phyloP scores from a whole-genome alignment of 805 yeast species.

The Ogataea pignaliae region DNA sequence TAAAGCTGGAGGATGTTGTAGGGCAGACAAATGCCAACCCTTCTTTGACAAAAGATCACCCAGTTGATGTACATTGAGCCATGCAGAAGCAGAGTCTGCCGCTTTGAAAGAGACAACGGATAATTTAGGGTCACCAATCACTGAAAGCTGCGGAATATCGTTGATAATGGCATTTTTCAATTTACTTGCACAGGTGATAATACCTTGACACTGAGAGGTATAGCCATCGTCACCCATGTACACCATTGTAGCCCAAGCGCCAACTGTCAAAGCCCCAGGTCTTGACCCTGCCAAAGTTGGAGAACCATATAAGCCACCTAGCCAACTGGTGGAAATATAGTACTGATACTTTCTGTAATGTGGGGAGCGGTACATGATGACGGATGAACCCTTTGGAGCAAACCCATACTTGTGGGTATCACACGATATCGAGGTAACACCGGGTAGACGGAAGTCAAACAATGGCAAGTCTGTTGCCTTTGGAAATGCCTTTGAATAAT shows the following conservation, averaged over 20 bases:
- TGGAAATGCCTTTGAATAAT: constrained; percentile 51
- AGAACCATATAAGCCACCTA: constrained; percentile 93
- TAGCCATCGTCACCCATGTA: constrained; percentile 85
- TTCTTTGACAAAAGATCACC: constrained; percentile 62
- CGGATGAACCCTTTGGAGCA: constrained; percentile 95
- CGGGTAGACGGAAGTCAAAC: constrained; percentile 83
- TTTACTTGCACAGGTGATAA: constrained; percentile 59
- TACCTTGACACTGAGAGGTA: constrained; percentile 56
- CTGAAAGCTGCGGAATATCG: constrained; percentile 52
- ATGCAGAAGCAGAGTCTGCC: constrained; percentile 30
- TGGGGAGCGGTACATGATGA: constrained; percentile 78
- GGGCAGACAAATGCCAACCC: constrained; percentile 83
- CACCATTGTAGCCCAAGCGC: constrained; percentile 94
- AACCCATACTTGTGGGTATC: constrained; percentile 99
- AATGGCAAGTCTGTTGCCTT: constrained; percentile 33
- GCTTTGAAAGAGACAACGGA: constrained; percentile 75
- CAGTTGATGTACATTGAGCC: constrained; percentile 68
- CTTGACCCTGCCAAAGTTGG: constrained; percentile 96
- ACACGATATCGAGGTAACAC: constrained; percentile 97
- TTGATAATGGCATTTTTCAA: constrained; percentile 44
- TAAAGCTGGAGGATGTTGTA: constrained; percentile 87
- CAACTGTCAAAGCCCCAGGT: constrained; percentile 97
- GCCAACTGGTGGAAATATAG: constrained; percentile 79
- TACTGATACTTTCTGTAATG: constrained; percentile 77
- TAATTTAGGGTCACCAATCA: constrained; percentile 81